A percentile compares a stretch with the other conserved stretches of the same genome.
Conservation (phyloP, 2,329 filamentous ascomycete genomes). For the Fusarium musae region DNA sequence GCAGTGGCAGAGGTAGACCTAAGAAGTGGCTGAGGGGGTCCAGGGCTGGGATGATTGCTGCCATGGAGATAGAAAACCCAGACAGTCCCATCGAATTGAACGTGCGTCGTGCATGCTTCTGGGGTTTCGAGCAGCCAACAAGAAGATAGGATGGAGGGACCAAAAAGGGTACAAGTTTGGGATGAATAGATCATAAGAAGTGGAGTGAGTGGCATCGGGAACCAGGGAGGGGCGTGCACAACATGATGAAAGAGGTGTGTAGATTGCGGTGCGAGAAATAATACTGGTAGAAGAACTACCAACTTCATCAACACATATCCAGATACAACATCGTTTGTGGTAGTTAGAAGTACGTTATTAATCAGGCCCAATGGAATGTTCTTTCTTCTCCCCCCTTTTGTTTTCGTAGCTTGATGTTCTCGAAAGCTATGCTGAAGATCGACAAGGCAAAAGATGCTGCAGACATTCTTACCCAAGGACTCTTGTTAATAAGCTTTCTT, state of each 20-base stretch:
- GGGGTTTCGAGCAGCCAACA: constrained; percentile 35
- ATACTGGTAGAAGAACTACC: not conserved
- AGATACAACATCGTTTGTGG: constrained; percentile 1
- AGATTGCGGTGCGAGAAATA: constrained; percentile 2
- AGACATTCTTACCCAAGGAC: not conserved
- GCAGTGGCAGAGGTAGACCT: constrained; percentile 22
- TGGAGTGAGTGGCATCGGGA: constrained; percentile 41
- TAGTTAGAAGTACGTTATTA: constrained; percentile 1
- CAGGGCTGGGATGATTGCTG: constrained; percentile 14
- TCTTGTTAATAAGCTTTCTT: constrained; percentile 18
- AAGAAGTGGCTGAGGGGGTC: constrained; percentile 36
- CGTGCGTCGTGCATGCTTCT: constrained; percentile 29
- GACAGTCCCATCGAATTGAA: constrained; percentile 28
- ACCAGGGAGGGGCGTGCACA: constrained; percentile 36
- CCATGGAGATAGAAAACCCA: constrained; percentile 20
- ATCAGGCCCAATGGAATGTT: not conserved
- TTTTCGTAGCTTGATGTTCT: not conserved
- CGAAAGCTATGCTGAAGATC: not conserved
- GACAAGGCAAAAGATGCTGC: not conserved
- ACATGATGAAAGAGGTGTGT: constrained; percentile 7
- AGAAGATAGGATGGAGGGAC: constrained; percentile 38
- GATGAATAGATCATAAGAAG: constrained; percentile 39
- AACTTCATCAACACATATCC: constrained; percentile 7
- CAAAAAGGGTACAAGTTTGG: constrained; percentile 32
- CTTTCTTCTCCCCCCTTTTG: not conserved